phyloP scores from a whole-genome alignment of 306 rosid genomes.

The Sicyos baderoa region DNA sequence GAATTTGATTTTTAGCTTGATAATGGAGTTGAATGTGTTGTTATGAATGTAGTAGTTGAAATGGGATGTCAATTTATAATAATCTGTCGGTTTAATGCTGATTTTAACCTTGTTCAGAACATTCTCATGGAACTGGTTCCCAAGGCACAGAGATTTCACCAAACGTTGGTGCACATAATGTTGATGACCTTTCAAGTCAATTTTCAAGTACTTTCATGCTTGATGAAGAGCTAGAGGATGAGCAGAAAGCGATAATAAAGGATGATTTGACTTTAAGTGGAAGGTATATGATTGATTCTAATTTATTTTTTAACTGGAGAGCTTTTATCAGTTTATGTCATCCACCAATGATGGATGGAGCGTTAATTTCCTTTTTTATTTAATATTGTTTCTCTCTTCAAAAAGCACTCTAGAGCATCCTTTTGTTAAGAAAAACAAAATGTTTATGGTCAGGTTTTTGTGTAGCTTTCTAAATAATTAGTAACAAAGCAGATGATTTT shows the following conservation, averaged over 20 bases:
- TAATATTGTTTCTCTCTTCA: neutral
- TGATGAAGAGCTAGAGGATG: constrained; percentile 90
- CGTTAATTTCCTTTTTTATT: neutral
- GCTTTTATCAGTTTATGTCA: neutral
- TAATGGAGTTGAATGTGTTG: constrained; percentile 23
- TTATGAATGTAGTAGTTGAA: constrained; percentile 16
- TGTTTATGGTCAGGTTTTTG: neutral
- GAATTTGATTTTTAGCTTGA: constrained; percentile 21
- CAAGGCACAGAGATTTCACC: constrained; percentile 31
- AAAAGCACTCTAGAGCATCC: neutral
- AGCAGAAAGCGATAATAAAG: constrained; percentile 49
- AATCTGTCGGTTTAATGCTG: constrained; percentile 19
- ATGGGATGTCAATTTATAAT: constrained; percentile 22
- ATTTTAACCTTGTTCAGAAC: constrained; percentile 12
- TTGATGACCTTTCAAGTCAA: constrained; percentile 51
- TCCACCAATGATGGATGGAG: neutral
- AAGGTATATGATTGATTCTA: constrained; percentile 42
- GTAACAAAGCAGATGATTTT: neutral
- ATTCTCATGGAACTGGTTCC: constrained; percentile 31
- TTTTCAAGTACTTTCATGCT: constrained; percentile 85
- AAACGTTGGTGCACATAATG: constrained; percentile 31
- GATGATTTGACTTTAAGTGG: constrained; percentile 36
- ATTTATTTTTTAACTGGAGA: neutral
- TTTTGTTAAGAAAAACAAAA: neutral
- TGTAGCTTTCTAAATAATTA: neutral